These are phyloP conservation scores for Annulohypoxylon maeteangense DNA, from an alignment of 495 filamentous ascomycete genomes.

Conservation along the genomic window DNA sequence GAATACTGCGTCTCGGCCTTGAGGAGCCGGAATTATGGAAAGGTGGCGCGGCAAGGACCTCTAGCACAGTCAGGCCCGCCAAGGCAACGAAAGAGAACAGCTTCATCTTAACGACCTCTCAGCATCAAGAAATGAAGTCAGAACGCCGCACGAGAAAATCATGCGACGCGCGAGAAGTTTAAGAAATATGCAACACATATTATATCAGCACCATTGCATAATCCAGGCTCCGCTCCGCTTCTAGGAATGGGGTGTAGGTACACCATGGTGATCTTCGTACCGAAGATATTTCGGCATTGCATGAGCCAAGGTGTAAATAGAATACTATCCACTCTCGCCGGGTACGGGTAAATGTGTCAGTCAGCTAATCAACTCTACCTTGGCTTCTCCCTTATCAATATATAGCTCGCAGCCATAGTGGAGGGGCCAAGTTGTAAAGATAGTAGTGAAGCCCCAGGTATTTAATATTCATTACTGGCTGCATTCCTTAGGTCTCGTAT, in stretches of 20 bases:
- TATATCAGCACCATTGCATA: slow-evolving; percentile 24
- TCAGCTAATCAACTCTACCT: slow-evolving; percentile 15
- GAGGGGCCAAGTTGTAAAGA: not conserved
- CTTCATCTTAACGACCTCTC: slow-evolving; percentile 33
- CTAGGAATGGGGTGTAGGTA: slow-evolving; percentile 1
- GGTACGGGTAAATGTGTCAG: slow-evolving; percentile 37
- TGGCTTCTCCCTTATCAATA: slow-evolving; percentile 2
- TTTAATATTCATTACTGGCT: not conserved
- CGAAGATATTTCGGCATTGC: slow-evolving; percentile 36
- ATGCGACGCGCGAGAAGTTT: slow-evolving; percentile 4
- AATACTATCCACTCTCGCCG: slow-evolving; percentile 22
- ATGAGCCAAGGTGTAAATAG: slow-evolving; percentile 33
- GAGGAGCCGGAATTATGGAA: slow-evolving; percentile 7
- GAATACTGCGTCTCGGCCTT: slow-evolving; percentile 32
- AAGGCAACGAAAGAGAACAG: slow-evolving; percentile 26
- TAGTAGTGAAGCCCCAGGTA: not conserved
- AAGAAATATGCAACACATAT: slow-evolving; percentile 12
- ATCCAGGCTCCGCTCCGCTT: slow-evolving; percentile 32
- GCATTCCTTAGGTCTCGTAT: not conserved
- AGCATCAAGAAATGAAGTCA: not conserved
- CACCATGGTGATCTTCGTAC: slow-evolving; percentile 13
- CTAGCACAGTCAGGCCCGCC: slow-evolving; percentile 20
- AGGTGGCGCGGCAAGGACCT: slow-evolving; percentile 35
- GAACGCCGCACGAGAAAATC: slow-evolving; percentile 4
- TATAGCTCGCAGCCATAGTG: not conserved